A percentile compares a stretch with the other conserved stretches of the same genome.
These are phyloP conservation scores for Stephania yunnanensis DNA, from an alignment of 164 flowering plant genomes.

Conservation along the genomic window DNA sequence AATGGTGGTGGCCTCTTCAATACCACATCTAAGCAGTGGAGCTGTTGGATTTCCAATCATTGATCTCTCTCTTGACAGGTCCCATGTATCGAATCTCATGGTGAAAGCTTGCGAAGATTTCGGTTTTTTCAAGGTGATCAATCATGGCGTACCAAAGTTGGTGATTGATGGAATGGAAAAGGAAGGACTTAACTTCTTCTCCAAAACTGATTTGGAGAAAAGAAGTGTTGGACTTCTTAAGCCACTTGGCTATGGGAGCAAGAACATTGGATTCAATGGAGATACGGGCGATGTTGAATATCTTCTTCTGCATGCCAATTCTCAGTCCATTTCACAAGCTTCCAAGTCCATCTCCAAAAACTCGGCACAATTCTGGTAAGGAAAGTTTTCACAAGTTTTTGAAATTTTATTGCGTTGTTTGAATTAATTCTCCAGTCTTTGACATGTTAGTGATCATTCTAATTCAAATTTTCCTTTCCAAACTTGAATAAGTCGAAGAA, in stretches of 20 bases:
- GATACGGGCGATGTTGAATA: constrained; percentile 70
- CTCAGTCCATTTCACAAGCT: constrained; percentile 29
- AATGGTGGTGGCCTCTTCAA: constrained; percentile 22
- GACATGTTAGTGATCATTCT: no score
- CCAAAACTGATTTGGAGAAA: constrained; percentile 34
- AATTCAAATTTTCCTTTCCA: no score
- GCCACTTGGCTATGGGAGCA: constrained; percentile 61
- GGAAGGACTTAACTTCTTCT: constrained; percentile 35
- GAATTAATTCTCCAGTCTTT: no score
- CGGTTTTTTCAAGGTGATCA: constrained; percentile 24
- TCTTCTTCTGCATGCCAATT: constrained; percentile 44
- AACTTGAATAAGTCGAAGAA: no score
- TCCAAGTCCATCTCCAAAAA: constrained; percentile 34
- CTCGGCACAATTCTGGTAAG: constrained; percentile 51
- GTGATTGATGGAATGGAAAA: constrained; percentile 15
- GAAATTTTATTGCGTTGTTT: neutral
- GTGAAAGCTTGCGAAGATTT: constrained; percentile 23
- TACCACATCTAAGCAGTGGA: neutral
- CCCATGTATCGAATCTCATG: constrained; percentile 10
- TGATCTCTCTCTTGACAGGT: constrained; percentile 14
- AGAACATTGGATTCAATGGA: constrained; percentile 58
- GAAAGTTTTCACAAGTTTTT: neutral
- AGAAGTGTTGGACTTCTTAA: constrained; percentile 37
- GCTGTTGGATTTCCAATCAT: constrained; percentile 10
- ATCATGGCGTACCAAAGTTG: constrained; percentile 15